Percentiles rank a stretch among this genome's conserved stretches.
Conservation (phyloP, 208 protist species). For the Tetramitus jugosus region DNA sequence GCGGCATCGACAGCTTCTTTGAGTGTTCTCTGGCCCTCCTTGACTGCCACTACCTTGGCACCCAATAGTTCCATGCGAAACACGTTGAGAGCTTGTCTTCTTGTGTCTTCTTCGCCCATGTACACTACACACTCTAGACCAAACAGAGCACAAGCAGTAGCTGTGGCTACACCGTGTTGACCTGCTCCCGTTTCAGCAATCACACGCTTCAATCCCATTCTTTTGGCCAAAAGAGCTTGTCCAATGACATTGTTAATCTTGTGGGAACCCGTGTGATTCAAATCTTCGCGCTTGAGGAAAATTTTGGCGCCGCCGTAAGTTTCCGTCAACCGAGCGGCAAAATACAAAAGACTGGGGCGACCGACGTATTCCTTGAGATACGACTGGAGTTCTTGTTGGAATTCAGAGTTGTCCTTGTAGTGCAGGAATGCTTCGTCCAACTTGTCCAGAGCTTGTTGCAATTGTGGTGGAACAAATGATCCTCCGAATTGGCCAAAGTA, state of each 20-base stretch:
- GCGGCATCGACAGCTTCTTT: conserved; percentile 70
- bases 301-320: conserved; percentile 49
- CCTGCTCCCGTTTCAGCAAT: conserved; percentile 71
- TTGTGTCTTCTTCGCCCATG: conserved; percentile 58
- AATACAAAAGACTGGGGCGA: conserved; percentile 45
- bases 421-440: neutral
- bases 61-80: conserved; percentile 71
- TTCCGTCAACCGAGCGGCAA: conserved; percentile 46
- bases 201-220: conserved; percentile 58
- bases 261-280: conserved; percentile 64
- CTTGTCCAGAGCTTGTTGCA: neutral
- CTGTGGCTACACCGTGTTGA: conserved; percentile 68
- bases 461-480: neutral
- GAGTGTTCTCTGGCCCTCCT: conserved; percentile 37
- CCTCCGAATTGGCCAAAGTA: neutral
- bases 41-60: conserved; percentile 42
- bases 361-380: conserved; percentile 46
- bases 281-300: conserved; percentile 70
- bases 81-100: conserved; percentile 63
- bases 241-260: conserved; percentile 75
- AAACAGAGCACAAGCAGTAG: conserved; percentile 59
- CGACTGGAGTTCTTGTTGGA: conserved; percentile 40
- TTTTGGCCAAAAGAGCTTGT: conserved; percentile 55
- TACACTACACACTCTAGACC: conserved; percentile 56
- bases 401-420: conserved; percentile 40